A percentile compares a stretch with the other conserved stretches of the same genome.
Evolutionary conservation across 2,329 filamentous ascomycete genomes (phyloP).

Genomic region (Xylariaceae sp.): DNA sequence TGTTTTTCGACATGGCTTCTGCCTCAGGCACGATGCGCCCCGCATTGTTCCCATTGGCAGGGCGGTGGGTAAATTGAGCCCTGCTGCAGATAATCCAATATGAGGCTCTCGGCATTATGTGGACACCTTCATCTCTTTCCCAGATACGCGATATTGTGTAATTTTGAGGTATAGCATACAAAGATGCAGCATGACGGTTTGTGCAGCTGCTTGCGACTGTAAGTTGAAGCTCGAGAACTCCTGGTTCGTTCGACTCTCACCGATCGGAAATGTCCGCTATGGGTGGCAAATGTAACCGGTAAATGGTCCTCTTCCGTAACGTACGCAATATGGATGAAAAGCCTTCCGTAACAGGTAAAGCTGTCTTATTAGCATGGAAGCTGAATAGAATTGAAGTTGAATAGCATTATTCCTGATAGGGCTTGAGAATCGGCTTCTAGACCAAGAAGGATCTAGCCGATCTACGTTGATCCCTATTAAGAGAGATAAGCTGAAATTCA

Average conservation of each 20-base stretch:
- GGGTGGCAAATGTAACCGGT: constrained; percentile 11
- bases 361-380: no score
- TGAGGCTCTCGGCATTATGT: constrained; percentile 16
- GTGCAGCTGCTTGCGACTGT: constrained; percentile 1
- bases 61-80: constrained; percentile 24
- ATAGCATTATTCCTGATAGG: background rate
- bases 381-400: no score
- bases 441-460: constrained; percentile 7
- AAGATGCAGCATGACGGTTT: background rate
- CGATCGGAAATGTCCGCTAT: constrained; percentile 9
- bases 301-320: background rate
- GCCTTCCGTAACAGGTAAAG: no score
- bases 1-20: constrained; percentile 24
- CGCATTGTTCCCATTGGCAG: constrained; percentile 16
- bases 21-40: constrained; percentile 20
- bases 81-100: constrained; percentile 15
- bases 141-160: constrained; percentile 5
- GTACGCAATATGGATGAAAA: constrained; percentile 17
- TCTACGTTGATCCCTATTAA: constrained; percentile 11
- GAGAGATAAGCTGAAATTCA: constrained; percentile 23
- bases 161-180: constrained; percentile 4
- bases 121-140: constrained; percentile 9
- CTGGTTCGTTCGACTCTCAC: background rate
- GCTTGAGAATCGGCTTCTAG: background rate
- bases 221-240: background rate